Base-by-base conservation (phyloP, 2,329 filamentous ascomycete genomes). In the Aspergillus pseudonomiae region DNA sequence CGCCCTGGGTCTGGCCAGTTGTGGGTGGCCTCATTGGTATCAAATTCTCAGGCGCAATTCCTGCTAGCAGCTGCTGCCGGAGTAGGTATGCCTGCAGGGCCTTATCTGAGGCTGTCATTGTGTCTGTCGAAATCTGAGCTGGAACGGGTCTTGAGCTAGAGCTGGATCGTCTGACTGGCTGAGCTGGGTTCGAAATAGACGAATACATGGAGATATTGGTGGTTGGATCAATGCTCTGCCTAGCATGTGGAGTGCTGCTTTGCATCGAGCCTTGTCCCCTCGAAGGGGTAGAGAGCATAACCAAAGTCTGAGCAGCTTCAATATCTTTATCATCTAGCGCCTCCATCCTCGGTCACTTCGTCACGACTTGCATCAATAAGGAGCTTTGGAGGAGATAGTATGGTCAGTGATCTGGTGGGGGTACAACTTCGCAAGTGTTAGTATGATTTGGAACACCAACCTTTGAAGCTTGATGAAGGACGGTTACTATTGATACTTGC, bases 1-100 rank as follows among this genome's bases (percentile, higher is more conserved):
- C 28, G 48, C 36, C 41, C 26, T 52, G 48, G 32, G 26, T 11
- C 11, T 43, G 56, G 16, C 39, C 43, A 26, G 30, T n/a, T 19
- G 26, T 28, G 12, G 30, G 46, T n/a, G 34, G 43, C 32, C 39
- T 34, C 61, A 75, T 72, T 4, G 61, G 59, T 32, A 72, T 62
- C 32, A 76, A 46, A 10, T 71, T 24, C 6, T 72, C 59, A 5
- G 63, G 67, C 1, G 66, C 58, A 30, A 77, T 69, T 4, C 75
- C 75, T 11, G 68, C 73, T 11, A 75, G 21, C 7, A 71, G 55
- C 59, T 77, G 75, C 59, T 74, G 70, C 6, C 70, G 70, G 46
- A 76, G 65, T 16, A 77, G 65, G 52, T 70, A 73, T 6, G 61
- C 64, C 36, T 75, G 71, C 11, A 77, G 53, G 12, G 61, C 48